Percentiles rank a stretch among this genome's conserved stretches.
These are phyloP conservation scores for Cryphonectria radicalis DNA, from an alignment of 2,329 filamentous ascomycete genomes.

Conservation along the genomic window DNA sequence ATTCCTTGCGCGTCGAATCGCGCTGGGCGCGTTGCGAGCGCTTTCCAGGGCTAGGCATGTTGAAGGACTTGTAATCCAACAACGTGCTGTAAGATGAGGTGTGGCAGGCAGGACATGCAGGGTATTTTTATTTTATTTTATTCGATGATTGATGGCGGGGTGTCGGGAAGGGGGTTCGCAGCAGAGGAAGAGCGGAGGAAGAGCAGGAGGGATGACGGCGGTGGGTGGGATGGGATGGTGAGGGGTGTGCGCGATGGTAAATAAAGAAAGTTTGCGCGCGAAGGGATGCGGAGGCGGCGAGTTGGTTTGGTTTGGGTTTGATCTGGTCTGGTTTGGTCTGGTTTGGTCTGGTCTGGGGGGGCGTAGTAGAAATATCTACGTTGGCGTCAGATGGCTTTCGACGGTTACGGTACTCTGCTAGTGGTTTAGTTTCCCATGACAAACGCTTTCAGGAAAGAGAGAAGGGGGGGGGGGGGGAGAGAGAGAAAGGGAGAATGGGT, in stretches of 20 bases:
- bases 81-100: slow-evolving; percentile 11
- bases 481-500: not conserved
- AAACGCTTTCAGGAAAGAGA: not conserved
- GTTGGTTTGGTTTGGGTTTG: not conserved
- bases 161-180: not conserved
- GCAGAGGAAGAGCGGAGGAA: not conserved
- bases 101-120: slow-evolving; percentile 27
- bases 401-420: not conserved
- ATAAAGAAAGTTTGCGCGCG: slow-evolving; percentile 24
- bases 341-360: not conserved
- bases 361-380: not conserved
- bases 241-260: slow-evolving; percentile 19
- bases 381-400: slow-evolving; percentile 11
- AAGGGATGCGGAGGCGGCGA: slow-evolving; percentile 23
- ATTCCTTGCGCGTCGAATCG: slow-evolving; percentile 39
- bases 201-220: not conserved
- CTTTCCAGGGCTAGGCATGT: slow-evolving; percentile 40
- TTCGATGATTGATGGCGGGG: slow-evolving; percentile 9
- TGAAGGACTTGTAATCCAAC: slow-evolving; percentile 22
- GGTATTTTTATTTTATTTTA: slow-evolving; percentile 1
- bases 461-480: no score
- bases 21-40: slow-evolving; percentile 39
- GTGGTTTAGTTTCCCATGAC: slow-evolving; percentile 2
- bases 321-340: not conserved
- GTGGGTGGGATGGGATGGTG: not conserved